Percentiles rank a stretch among this genome's conserved stretches.
Evolutionary conservation across 768 basidiomycete genomes (phyloP).

Genomic region (Amanita rubescens): DNA sequence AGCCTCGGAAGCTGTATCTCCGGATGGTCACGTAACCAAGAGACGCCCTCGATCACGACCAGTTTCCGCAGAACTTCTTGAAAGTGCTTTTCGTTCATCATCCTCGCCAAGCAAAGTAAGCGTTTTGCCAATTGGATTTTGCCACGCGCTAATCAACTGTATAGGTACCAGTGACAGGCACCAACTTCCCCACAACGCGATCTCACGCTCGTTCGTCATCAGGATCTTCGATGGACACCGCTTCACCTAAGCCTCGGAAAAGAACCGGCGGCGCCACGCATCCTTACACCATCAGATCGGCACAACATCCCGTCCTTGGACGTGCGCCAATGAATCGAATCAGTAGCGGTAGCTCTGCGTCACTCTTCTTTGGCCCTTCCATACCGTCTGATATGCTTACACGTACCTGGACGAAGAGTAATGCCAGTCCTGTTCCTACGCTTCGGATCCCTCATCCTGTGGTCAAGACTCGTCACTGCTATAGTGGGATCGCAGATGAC

Average conservation of each 20-base stretch:
- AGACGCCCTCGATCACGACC: constrained; percentile 68
- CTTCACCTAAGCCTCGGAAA: background rate
- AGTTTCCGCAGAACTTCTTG: constrained; percentile 57
- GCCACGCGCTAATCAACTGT: background rate
- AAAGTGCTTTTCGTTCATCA: constrained; percentile 37
- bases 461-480: constrained; percentile 52
- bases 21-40: constrained; percentile 70
- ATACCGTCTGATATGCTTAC: constrained; percentile 27
- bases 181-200: background rate
- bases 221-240: constrained; percentile 1
- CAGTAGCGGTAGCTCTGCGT: constrained; percentile 30
- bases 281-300: background rate
- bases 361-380: constrained; percentile 61
- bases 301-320: background rate
- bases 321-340: background rate
- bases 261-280: constrained; percentile 1
- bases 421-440: constrained; percentile 16
- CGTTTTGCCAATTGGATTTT: constrained; percentile 7
- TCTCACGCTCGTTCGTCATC: constrained; percentile 1
- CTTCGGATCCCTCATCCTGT: constrained; percentile 21
- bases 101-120: constrained; percentile 37
- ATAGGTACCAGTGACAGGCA: background rate
- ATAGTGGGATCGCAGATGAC: constrained; percentile 40
- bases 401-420: constrained; percentile 23
- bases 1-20: constrained; percentile 63